Conservation (phyloP, 2,329 filamentous ascomycete genomes). For the Lachnellula suecica region DNA sequence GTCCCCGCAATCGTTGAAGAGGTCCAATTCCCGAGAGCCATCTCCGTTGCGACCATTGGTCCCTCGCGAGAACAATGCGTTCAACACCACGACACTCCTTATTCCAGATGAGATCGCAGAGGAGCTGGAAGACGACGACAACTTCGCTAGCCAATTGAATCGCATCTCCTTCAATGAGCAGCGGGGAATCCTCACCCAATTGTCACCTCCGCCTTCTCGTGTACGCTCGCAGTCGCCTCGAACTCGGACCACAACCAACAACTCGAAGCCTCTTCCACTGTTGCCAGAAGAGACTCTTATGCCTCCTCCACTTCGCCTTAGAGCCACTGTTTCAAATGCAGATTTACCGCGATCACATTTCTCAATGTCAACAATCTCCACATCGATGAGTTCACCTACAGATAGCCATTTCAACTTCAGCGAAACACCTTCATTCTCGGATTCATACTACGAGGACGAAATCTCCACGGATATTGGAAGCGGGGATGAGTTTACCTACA, state of each 20-base stretch:
- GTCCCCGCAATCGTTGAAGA: conserved; percentile 21
- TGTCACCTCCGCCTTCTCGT: conserved; percentile 27
- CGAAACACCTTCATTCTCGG: conserved; percentile 17
- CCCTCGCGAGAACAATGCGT: conserved; percentile 34
- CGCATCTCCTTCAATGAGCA: conserved; percentile 18
- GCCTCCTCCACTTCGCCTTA: conserved; percentile 19
- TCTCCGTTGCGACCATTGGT: conserved; percentile 41
- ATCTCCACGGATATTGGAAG: conserved; percentile 20
- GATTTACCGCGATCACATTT: conserved; percentile 30
- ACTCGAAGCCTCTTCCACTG: conserved; percentile 29
- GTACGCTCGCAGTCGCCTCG: conserved; percentile 11
- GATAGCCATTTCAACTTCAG: conserved; percentile 27
- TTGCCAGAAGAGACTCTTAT: conserved; percentile 22
- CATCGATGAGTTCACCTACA: conserved; percentile 24
- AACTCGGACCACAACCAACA: conserved; percentile 9
- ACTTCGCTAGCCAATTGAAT: conserved; percentile 50
- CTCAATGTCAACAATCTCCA: conserved; percentile 30
- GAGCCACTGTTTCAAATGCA: conserved; percentile 13
- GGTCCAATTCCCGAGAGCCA: conserved; percentile 37
- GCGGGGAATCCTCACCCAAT: conserved; percentile 21
- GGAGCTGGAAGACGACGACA: conserved; percentile 57
- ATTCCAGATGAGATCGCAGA: conserved; percentile 50
- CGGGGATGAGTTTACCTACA: conserved; percentile 27
- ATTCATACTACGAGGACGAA: conserved; percentile 25
- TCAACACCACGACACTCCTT: conserved; percentile 42